A percentile compares a stretch with the other conserved stretches of the same genome.
Conservation (phyloP, 164 flowering plant species). For the Akebia trifoliata region DNA sequence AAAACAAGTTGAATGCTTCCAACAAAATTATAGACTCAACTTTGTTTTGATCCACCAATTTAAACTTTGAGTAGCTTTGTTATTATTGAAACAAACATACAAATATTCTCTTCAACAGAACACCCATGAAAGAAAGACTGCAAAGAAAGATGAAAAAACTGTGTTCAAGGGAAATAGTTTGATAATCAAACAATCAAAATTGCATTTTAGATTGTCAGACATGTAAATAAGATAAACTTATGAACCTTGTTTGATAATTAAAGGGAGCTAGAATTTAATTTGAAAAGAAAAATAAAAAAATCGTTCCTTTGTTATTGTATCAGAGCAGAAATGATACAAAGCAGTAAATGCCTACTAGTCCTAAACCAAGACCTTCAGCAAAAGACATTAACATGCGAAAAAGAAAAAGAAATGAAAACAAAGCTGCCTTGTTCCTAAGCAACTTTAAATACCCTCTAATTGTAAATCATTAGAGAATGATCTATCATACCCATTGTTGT, state of each 20-base stretch:
- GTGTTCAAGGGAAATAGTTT: too few species aligned
- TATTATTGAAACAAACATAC: too few species aligned
- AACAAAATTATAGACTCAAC: too few species aligned
- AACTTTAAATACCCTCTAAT: slow-evolving; percentile 5
- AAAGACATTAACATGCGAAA: slow-evolving; percentile 6
- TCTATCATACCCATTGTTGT: slow-evolving; percentile 9
- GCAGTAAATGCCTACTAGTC: slow-evolving; percentile 10
- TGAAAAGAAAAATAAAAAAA: neutral
- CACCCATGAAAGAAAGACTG: too few species aligned
- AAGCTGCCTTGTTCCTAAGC: neutral
- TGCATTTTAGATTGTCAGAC: too few species aligned
- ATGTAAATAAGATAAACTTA: neutral
- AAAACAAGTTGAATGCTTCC: too few species aligned
- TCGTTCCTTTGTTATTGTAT: slow-evolving; percentile 7
- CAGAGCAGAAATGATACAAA: slow-evolving; percentile 9
- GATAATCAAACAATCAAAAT: too few species aligned
- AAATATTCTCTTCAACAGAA: too few species aligned
- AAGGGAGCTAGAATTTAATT: neutral
- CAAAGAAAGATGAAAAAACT: too few species aligned
- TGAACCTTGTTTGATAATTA: neutral
- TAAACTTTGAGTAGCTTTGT: too few species aligned
- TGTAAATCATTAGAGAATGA: slow-evolving; percentile 31
- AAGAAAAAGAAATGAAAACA: neutral
- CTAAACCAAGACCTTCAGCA: slow-evolving; percentile 22
- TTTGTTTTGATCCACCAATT: too few species aligned